Evolutionary conservation across 805 yeast genomes (phyloP).

Genomic region (Sporopachydermia lactativora): DNA sequence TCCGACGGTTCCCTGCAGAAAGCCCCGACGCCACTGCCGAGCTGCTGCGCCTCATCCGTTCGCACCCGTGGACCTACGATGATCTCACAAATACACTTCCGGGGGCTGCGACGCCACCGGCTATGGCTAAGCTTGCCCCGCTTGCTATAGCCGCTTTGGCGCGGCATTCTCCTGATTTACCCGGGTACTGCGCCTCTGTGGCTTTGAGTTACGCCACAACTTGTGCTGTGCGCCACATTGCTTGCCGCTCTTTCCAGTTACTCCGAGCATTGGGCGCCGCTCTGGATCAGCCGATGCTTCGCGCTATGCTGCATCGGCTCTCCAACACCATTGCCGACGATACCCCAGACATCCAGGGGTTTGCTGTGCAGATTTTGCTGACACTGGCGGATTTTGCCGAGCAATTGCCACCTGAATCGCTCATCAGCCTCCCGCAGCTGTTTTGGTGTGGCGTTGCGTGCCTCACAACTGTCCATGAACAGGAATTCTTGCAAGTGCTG

Average conservation of each 20-base stretch:
- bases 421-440: constrained; percentile 81
- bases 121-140: constrained; percentile 66
- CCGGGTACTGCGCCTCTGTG: constrained; percentile 71
- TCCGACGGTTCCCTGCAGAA: constrained; percentile 26
- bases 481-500: constrained; percentile 79
- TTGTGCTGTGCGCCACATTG: constrained; percentile 93
- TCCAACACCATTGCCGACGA: constrained; percentile 90
- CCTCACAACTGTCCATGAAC: constrained; percentile 78
- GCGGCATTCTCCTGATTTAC: constrained; percentile 33
- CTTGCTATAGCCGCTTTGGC: constrained; percentile 42
- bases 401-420: constrained; percentile 60
- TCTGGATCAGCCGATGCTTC: constrained; percentile 75
- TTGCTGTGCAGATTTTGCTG: constrained; percentile 94
- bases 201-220: constrained; percentile 93
- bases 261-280: constrained; percentile 74
- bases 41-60: constrained; percentile 6
- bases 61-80: constrained; percentile 68
- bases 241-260: constrained; percentile 90
- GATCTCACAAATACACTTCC: constrained; percentile 63
- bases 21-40: constrained; percentile 25
- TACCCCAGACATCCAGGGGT: constrained; percentile 83
- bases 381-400: constrained; percentile 87
- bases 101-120: constrained; percentile 75
- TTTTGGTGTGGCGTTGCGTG: constrained; percentile 96
- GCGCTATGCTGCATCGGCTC: constrained; percentile 85